Base-by-base conservation (phyloP, 2,329 filamentous ascomycete species). In the Calycina herbarum region DNA sequence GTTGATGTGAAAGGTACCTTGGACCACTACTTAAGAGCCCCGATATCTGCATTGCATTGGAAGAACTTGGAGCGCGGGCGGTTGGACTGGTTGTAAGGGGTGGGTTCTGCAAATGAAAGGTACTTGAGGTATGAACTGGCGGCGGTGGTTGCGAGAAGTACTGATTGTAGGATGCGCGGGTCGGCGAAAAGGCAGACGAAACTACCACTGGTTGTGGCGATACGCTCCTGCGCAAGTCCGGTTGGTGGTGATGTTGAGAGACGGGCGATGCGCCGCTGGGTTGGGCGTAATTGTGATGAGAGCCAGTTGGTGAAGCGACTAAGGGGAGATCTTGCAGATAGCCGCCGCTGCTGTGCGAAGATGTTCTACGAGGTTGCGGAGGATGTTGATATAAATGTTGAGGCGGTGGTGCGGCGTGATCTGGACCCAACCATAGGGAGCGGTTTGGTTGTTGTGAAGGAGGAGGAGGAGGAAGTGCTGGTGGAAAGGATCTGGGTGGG, bases 1-100 rank as follows among this genome's bases (percentile, higher is more conserved):
- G 38, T 13, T 17, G 35, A 13, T 38, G 35, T 20, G 35, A 10
- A 11, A 57, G 66, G 42, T 67, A 68, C 70, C 56, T 66, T 24
- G 69, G 67, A 24, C 40, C 62, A 56, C 64, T 64, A 57, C 70
- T 72, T 57, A 73, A 60, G 17, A 73, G 64, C 20, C 66, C 67
- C 51, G 72, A 72, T 17, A 73, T 73, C 15, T 68, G 64, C 66
- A 73, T 69, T 31, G 70, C 64, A 42, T 66, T 67, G 20, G 67
- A 64, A 7, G 45, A 38, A 15, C 10, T 62, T 29, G 66, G 62
- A 62, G 62, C 57, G 35, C 66, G 58, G 42, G 66, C 27, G 38
- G 68, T 54, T 35, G 66, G 60, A 51, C 45, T 51, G 51, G n/a
- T 38, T 11, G 51, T 10, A 15, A 2, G 33, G 17, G 31, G 40